These are phyloP conservation scores for Bipolaris sorokiniana DNA, from an alignment of 2,329 filamentous ascomycete genomes.

Conservation along the genomic window DNA sequence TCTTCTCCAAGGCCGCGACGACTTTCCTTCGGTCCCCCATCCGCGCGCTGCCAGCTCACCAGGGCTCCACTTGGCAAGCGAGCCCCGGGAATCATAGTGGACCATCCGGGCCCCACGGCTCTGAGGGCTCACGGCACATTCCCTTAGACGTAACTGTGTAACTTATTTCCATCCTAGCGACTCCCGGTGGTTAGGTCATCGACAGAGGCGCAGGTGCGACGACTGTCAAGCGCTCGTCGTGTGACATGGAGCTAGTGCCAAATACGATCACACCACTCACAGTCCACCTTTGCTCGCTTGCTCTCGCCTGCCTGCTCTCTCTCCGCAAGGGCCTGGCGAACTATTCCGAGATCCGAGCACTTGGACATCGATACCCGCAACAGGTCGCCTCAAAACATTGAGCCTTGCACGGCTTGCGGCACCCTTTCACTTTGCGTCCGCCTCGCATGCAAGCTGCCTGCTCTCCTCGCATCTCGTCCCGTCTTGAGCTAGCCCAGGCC, in stretches of 20 bases:
- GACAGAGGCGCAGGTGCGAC: slow-evolving; percentile 8
- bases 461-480: slow-evolving; percentile 5
- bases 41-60: slow-evolving; percentile 22
- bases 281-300: slow-evolving; percentile 9
- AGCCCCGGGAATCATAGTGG: slow-evolving; percentile 14
- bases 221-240: slow-evolving; percentile 22
- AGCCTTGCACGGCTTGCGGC: neutral
- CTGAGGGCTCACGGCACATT: slow-evolving; percentile 17
- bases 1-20: slow-evolving; percentile 5
- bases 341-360: slow-evolving; percentile 19
- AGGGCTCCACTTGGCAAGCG: slow-evolving; percentile 25
- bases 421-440: slow-evolving; percentile 1
- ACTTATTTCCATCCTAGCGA: slow-evolving; percentile 14
- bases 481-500: slow-evolving; percentile 8
- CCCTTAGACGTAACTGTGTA: neutral
- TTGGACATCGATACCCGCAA: slow-evolving; percentile 12
- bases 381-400: slow-evolving; percentile 8
- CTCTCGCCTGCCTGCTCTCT: no score
- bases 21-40: slow-evolving; percentile 3
- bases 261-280: slow-evolving; percentile 35
- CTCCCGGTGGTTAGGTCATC: slow-evolving; percentile 27
- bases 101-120: slow-evolving; percentile 5
- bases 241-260: slow-evolving; percentile 12
- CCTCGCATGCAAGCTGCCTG: slow-evolving; percentile 4
- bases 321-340: slow-evolving; percentile 1